These are phyloP conservation scores for Canna indica DNA, from an alignment of 176 grass and related monocot genomes.

Conservation along the genomic window DNA sequence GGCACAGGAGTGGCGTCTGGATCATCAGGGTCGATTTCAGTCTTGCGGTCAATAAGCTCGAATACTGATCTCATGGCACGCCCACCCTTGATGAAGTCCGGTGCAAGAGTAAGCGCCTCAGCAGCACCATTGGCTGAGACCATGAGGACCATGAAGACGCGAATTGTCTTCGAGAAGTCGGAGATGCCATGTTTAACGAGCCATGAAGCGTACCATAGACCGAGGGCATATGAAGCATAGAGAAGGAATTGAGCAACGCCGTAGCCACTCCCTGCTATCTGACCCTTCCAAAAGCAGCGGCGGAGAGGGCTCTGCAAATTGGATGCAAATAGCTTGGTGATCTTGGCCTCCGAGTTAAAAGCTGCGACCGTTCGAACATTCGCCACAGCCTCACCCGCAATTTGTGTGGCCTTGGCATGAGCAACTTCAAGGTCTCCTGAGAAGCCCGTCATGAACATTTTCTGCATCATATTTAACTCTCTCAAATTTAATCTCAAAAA, in stretches of 20 bases:
- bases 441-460: conserved; percentile 30
- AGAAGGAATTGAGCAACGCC: conserved; percentile 26
- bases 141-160: conserved; percentile 31
- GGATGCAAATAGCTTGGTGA: conserved; percentile 19
- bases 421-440: conserved; percentile 16
- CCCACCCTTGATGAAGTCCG: conserved; percentile 30
- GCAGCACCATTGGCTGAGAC: conserved; percentile 27
- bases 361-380: conserved; percentile 25
- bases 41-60: conserved; percentile 25
- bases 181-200: conserved; percentile 27
- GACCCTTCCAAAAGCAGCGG: conserved; percentile 24
- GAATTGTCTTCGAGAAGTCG: conserved; percentile 28
- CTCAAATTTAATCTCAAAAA: neutral
- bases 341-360: conserved; percentile 24
- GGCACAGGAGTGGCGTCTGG: conserved; percentile 12
- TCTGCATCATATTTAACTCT: conserved; percentile 6
- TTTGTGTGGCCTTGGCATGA: conserved; percentile 24
- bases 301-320: conserved; percentile 14
- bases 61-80: conserved; percentile 23
- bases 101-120: conserved; percentile 22
- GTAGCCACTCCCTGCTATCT: conserved; percentile 27
- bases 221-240: conserved; percentile 30
- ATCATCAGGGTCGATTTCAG: conserved; percentile 24
- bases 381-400: conserved; percentile 24
- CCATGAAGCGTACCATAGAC: conserved; percentile 27